Evolutionary conservation across 1,284 basidiomycete species (phyloP).

Genomic region (Cryptococcus sp.): DNA sequence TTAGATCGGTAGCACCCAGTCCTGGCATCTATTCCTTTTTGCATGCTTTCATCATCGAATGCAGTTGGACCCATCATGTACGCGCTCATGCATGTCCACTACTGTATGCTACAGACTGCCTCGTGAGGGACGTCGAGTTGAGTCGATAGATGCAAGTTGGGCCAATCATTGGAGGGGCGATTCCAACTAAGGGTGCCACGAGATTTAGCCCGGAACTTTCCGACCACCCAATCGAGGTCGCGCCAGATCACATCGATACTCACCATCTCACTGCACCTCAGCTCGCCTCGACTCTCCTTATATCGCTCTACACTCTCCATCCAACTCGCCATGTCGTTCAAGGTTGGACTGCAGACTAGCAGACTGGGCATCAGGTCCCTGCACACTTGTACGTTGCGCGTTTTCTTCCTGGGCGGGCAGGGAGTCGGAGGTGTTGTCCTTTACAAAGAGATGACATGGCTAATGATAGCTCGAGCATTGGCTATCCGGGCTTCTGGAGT

Average conservation of each 20-base stretch:
- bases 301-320: conserved; percentile 6
- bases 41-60: background rate
- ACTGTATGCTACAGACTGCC: too few species aligned
- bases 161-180: conserved; percentile 1
- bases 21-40: background rate
- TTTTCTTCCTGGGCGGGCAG: background rate
- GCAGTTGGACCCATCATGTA: background rate
- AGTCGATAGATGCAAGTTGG: background rate
- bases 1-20: background rate
- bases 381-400: conserved; percentile 32
- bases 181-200: background rate
- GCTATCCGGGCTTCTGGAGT: conserved; percentile 29
- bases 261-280: background rate
- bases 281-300: background rate
- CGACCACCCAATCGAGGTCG: background rate
- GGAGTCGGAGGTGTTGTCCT: background rate
- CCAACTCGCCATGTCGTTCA: conserved; percentile 33
- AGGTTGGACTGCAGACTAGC: conserved; percentile 6
- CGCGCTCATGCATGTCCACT: background rate
- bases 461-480: conserved; percentile 26
- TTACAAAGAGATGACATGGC: background rate
- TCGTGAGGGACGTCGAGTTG: background rate
- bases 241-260: background rate
- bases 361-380: conserved; percentile 30
- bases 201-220: background rate